Conservation (phyloP, 2,329 filamentous ascomycete genomes). For the Diaporthe eres region DNA sequence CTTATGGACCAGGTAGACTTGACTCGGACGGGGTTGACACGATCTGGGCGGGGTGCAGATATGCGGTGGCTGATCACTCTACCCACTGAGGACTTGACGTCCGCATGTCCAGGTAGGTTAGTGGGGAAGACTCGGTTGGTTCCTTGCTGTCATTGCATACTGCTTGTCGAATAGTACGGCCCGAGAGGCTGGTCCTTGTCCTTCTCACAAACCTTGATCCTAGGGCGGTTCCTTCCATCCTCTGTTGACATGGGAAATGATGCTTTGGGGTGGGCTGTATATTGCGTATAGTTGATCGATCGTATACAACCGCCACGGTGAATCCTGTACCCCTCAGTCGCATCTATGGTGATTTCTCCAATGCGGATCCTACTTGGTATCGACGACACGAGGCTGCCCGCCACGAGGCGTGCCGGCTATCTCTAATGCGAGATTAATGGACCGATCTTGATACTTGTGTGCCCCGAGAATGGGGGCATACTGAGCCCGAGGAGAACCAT, state of each 20-base stretch:
- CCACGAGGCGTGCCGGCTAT: background rate
- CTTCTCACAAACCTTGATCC: conserved; percentile 3
- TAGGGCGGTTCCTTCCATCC: background rate
- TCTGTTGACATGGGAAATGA: background rate
- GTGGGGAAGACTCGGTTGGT: conserved; percentile 1
- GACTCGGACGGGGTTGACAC: background rate
- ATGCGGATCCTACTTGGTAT: background rate
- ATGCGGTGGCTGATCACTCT: conserved; percentile 1
- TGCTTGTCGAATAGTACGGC: conserved; percentile 8
- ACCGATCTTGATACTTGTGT: conserved; percentile 11
- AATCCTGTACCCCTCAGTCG: background rate
- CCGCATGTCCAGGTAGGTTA: conserved; percentile 1
- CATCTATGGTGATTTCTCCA: background rate
- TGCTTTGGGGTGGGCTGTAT: background rate
- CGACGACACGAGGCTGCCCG: conserved; percentile 7
- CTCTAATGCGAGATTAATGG: conserved; percentile 22
- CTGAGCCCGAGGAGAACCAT: conserved; percentile 11
- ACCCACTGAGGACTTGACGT: background rate
- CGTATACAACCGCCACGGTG: background rate
- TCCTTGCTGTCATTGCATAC: background rate
- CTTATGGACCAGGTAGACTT: conserved; percentile 1
- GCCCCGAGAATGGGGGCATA: conserved; percentile 1
- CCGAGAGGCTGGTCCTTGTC: conserved; percentile 19
- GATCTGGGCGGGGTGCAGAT: conserved; percentile 1
- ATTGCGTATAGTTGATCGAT: conserved; percentile 4